These are phyloP conservation scores for Tylopilus sp. DNA, from an alignment of 768 basidiomycete species.

Conservation along the genomic window DNA sequence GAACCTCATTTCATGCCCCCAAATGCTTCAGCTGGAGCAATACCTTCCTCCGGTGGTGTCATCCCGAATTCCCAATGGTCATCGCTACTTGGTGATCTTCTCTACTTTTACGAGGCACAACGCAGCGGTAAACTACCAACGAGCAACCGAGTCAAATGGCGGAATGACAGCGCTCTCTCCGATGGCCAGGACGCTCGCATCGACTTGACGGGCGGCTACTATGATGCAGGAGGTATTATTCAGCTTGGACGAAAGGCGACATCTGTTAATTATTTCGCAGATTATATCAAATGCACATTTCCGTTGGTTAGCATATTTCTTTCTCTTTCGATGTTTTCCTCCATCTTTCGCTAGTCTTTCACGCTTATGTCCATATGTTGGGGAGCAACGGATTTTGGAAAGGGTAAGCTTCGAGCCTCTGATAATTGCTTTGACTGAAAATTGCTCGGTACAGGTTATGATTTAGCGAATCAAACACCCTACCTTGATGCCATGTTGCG, in stretches of 20 bases:
- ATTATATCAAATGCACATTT: slow-evolving; percentile 87
- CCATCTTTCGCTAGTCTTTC: slow-evolving; percentile 51
- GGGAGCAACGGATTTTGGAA: slow-evolving; percentile 83
- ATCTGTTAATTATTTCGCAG: slow-evolving; percentile 33
- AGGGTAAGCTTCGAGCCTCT: slow-evolving; percentile 42
- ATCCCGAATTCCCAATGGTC: slow-evolving; percentile 79
- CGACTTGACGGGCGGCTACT: slow-evolving; percentile 85
- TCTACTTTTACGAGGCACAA: slow-evolving; percentile 93
- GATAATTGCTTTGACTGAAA: background rate
- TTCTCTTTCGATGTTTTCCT: background rate
- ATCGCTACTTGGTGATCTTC: slow-evolving; percentile 69
- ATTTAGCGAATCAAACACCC: slow-evolving; percentile 78
- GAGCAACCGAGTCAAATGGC: slow-evolving; percentile 77
- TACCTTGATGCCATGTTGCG: slow-evolving; percentile 91
- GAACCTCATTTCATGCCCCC: slow-evolving; percentile 65
- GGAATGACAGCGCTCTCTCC: slow-evolving; percentile 73
- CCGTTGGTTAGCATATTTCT: slow-evolving; percentile 55
- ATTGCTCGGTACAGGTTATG: slow-evolving; percentile 54
- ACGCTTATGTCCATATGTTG: slow-evolving; percentile 85
- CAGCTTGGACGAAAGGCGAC: background rate
- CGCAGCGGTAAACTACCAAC: slow-evolving; percentile 71
- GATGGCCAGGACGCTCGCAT: slow-evolving; percentile 75
- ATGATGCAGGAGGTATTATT: slow-evolving; percentile 82
- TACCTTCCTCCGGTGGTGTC: slow-evolving; percentile 36
- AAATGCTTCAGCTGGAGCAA: slow-evolving; percentile 51